These are phyloP conservation scores for Ocimum tenuiflorum DNA, from an alignment of 257 asterid genomes.

Conservation along the genomic window DNA sequence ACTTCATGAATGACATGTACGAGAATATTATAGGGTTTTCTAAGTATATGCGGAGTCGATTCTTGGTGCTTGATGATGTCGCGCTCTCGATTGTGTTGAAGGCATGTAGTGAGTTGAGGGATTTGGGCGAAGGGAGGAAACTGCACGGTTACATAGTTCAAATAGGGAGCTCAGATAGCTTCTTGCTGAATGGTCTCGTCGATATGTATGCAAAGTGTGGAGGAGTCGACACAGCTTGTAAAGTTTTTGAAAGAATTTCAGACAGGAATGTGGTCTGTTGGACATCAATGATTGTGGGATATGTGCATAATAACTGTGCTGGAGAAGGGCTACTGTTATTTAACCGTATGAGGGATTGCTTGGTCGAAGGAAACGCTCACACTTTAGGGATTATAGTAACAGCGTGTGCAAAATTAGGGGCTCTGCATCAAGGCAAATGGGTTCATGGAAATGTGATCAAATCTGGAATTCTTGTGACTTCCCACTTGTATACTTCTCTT, in stretches of 20 bases:
- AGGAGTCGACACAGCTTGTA: slow-evolving; percentile 32
- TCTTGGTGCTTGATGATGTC: slow-evolving; percentile 36
- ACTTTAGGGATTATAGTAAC: slow-evolving; percentile 45
- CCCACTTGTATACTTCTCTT: slow-evolving; percentile 38
- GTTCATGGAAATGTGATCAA: slow-evolving; percentile 54
- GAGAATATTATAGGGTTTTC: slow-evolving; percentile 39
- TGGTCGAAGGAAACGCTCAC: slow-evolving; percentile 41
- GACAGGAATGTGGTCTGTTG: slow-evolving; percentile 58
- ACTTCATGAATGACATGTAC: slow-evolving; percentile 41
- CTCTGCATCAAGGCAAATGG: slow-evolving; percentile 61
- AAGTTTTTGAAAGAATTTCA: slow-evolving; percentile 39
- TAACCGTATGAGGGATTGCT: slow-evolving; percentile 53
- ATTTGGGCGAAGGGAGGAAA: slow-evolving; percentile 42
- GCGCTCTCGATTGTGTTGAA: slow-evolving; percentile 53
- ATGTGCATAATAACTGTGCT: slow-evolving; percentile 47
- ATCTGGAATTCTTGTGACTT: slow-evolving; percentile 29
- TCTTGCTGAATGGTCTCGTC: slow-evolving; percentile 56
- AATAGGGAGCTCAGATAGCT: slow-evolving; percentile 45
- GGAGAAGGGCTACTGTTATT: slow-evolving; percentile 42
- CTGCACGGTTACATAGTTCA: slow-evolving; percentile 46
- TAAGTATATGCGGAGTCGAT: slow-evolving; percentile 23
- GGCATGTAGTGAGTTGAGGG: slow-evolving; percentile 50
- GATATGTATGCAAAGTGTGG: slow-evolving; percentile 72
- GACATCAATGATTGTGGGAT: slow-evolving; percentile 70
- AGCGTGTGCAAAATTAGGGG: slow-evolving; percentile 48